Evolutionary conservation across 306 rosid species (phyloP).

Genomic region (Vigna hirtella): DNA sequence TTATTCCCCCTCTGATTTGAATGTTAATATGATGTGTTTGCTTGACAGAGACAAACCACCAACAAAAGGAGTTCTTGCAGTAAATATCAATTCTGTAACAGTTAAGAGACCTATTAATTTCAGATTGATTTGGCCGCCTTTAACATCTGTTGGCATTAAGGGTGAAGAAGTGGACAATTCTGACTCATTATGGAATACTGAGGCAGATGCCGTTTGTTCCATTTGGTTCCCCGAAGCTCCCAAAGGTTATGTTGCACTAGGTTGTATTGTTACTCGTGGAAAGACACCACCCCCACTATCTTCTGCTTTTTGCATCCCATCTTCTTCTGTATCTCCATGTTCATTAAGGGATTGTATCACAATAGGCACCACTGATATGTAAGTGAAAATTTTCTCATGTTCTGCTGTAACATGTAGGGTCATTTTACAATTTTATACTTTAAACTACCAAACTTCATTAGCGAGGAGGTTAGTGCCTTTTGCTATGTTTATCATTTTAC

Average conservation of each 20-base stretch:
- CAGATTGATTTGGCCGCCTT: slow-evolving; percentile 85
- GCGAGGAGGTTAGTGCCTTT: slow-evolving; percentile 19
- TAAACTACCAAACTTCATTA: slow-evolving; percentile 10
- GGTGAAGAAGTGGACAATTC: slow-evolving; percentile 47
- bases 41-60: slow-evolving; percentile 95
- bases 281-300: slow-evolving; percentile 74
- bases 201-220: slow-evolving; percentile 62
- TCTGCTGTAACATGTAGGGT: background rate
- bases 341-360: slow-evolving; percentile 81
- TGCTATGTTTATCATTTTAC: slow-evolving; percentile 8
- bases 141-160: slow-evolving; percentile 52
- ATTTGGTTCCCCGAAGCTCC: slow-evolving; percentile 98
- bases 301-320: slow-evolving; percentile 76
- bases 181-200: slow-evolving; percentile 39
- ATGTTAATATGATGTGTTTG: slow-evolving; percentile 44
- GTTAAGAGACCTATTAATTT: slow-evolving; percentile 82
- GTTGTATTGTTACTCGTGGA: slow-evolving; percentile 85
- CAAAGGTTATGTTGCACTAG: slow-evolving; percentile 87
- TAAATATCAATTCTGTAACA: slow-evolving; percentile 74
- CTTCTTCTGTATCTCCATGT: slow-evolving; percentile 79
- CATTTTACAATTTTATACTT: slow-evolving; percentile 19
- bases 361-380: slow-evolving; percentile 64
- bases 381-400: slow-evolving; percentile 50
- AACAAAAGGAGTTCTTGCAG: slow-evolving; percentile 85
- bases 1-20: background rate